These are phyloP conservation scores for Colletotrichum sp. DNA, from an alignment of 2,329 filamentous ascomycete species.

Conservation along the genomic window DNA sequence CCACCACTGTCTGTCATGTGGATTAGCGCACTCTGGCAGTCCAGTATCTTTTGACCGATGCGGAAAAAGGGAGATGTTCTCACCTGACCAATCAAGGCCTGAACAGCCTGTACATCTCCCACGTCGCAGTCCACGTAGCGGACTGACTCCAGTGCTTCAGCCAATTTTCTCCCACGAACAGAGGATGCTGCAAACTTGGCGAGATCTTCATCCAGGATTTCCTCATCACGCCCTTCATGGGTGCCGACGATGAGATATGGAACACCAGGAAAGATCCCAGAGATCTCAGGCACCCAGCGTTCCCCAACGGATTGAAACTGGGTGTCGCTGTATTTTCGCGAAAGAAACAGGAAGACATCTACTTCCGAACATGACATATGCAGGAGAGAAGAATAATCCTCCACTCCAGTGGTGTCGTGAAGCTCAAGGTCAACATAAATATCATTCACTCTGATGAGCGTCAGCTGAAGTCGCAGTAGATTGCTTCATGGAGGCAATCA, in stretches of 20 bases:
- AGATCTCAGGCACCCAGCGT: not conserved
- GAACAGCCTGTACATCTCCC: not conserved
- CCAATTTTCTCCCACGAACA: not conserved
- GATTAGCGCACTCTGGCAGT: not conserved
- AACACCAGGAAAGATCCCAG: not conserved
- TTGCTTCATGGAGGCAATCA: not conserved
- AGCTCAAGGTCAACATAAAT: not conserved
- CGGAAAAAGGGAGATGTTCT: not conserved
- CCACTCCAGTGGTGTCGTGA: not conserved
- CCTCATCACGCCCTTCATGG: not conserved
- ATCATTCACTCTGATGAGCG: not conserved
- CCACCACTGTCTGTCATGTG: rapidly evolving
- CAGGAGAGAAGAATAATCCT: not conserved
- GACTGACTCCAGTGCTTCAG: not conserved
- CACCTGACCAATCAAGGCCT: not conserved
- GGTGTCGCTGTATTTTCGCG: not conserved
- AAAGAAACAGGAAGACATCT: not conserved
- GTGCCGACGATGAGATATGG: not conserved
- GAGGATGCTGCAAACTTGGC: not conserved
- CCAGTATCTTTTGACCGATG: too few species aligned
- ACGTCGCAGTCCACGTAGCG: not conserved
- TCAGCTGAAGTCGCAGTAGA: not conserved
- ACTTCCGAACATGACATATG: not conserved
- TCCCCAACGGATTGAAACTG: not conserved
- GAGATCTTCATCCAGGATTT: not conserved